A percentile compares a stretch with the other conserved stretches of the same genome.
phyloP scores from a whole-genome alignment of 345 rosid species.

The Schrenkiella parvula region DNA sequence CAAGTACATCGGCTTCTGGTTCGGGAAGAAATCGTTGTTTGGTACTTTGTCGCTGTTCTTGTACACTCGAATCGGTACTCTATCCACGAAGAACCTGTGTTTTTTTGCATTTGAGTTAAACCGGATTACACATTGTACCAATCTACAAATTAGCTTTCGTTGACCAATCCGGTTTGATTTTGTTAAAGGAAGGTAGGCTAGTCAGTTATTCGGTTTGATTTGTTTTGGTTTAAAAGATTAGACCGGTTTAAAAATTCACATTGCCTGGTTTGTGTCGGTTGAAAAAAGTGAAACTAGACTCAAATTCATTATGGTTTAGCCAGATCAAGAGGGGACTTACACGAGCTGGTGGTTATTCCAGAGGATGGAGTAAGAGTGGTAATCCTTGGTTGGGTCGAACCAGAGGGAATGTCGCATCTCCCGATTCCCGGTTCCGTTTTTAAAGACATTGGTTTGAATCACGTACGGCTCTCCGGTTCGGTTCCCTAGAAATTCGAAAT shows the following conservation, averaged over 20 bases:
- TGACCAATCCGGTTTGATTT: background rate
- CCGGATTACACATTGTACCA: conserved; percentile 7
- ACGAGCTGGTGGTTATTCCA: conserved; percentile 77
- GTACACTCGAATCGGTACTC: conserved; percentile 70
- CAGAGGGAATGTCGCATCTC: conserved; percentile 95
- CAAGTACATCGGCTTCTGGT: conserved; percentile 92
- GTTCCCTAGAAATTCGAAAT: conserved; percentile 93
- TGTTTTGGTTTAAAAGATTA: background rate
- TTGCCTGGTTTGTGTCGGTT: background rate
- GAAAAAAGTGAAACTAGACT: background rate
- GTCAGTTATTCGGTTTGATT: background rate
- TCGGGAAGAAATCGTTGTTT: conserved; percentile 77
- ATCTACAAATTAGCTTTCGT: background rate
- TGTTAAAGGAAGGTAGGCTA: background rate
- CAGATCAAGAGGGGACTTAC: conserved; percentile 40
- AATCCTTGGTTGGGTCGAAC: conserved; percentile 93
- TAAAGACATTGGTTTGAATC: conserved; percentile 86
- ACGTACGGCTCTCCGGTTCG: conserved; percentile 84
- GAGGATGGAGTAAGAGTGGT: conserved; percentile 68
- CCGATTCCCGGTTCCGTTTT: conserved; percentile 80
- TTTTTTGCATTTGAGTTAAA: background rate
- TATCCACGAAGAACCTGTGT: conserved; percentile 73
- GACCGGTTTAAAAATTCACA: background rate
- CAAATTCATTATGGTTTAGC: background rate
- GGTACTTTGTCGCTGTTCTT: conserved; percentile 73